A percentile compares a stretch with the other conserved stretches of the same genome.
Conservation (phyloP, 257 asterid genomes). For the Primulina eburnea region DNA sequence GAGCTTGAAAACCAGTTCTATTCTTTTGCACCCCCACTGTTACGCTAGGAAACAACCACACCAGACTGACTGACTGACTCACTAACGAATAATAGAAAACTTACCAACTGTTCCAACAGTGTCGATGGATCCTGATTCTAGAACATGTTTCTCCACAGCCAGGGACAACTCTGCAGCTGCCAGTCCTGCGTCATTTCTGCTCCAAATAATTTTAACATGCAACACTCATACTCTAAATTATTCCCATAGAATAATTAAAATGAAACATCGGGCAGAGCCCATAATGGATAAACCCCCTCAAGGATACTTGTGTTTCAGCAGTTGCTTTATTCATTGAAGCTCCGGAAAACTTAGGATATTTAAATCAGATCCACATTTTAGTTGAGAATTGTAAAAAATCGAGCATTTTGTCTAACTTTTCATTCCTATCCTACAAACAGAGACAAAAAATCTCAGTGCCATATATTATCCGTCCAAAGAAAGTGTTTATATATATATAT, state of each 20-base stretch:
- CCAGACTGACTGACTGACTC: neutral
- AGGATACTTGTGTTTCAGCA: neutral
- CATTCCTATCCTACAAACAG: neutral
- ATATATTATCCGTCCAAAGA: neutral
- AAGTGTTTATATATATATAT: no score
- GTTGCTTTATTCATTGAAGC: neutral
- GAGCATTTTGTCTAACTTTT: neutral
- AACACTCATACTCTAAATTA: slow-evolving; percentile 8
- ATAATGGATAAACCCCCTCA: neutral
- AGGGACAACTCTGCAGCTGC: slow-evolving; percentile 96
- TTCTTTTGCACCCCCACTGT: neutral
- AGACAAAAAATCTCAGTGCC: no score
- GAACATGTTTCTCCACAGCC: slow-evolving; percentile 86
- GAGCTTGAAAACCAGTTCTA: neutral
- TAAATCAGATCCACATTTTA: neutral
- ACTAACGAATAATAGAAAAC: neutral
- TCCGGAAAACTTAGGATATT: neutral
- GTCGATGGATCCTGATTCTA: slow-evolving; percentile 85
- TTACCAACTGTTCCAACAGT: slow-evolving; percentile 97
- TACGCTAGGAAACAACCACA: neutral
- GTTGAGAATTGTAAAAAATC: neutral
- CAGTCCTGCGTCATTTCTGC: slow-evolving; percentile 91
- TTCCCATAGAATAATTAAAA: neutral
- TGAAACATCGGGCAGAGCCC: neutral
- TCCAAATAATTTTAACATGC: slow-evolving; percentile 25